Evolutionary conservation across 2,329 filamentous ascomycete species (phyloP).

Genomic region (Claviceps purpurea): DNA sequence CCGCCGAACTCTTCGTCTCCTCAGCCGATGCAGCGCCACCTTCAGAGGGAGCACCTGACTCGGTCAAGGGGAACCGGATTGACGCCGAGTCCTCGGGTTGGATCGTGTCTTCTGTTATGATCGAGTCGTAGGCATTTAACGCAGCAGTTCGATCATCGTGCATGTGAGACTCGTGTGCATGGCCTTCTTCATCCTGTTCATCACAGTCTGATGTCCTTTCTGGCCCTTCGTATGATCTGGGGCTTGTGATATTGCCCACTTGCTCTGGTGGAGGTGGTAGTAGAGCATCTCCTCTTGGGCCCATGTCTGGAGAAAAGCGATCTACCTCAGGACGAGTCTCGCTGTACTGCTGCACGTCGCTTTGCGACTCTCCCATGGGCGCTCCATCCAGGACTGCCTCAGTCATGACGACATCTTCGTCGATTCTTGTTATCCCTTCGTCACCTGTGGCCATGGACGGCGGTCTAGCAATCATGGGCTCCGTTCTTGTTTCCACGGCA

Average conservation of each 20-base stretch:
- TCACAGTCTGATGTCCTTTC: constrained; percentile 14
- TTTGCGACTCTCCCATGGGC: constrained; percentile 5
- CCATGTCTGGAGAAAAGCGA: not conserved
- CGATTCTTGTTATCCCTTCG: constrained; percentile 13
- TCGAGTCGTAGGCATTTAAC: constrained; percentile 17
- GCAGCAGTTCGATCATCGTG: constrained; percentile 10
- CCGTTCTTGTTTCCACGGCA: constrained; percentile 6
- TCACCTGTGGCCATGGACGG: constrained; percentile 19
- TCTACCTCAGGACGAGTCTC: not conserved
- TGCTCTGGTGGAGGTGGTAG: constrained; percentile 25
- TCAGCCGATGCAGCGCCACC: constrained; percentile 12
- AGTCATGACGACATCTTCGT: constrained; percentile 11
- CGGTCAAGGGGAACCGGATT: constrained; percentile 15
- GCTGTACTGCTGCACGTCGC: not conserved
- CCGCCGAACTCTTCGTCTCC: constrained; percentile 9
- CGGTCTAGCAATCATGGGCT: constrained; percentile 17
- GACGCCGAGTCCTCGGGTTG: constrained; percentile 27
- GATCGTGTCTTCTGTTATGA: constrained; percentile 24
- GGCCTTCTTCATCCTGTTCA: constrained; percentile 15
- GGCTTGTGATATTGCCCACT: constrained; percentile 26
- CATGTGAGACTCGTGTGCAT: constrained; percentile 10
- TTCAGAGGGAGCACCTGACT: constrained; percentile 17
- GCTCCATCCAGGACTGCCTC: not conserved
- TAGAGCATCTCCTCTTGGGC: constrained; percentile 11
- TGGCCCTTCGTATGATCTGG: constrained; percentile 15